Evolutionary conservation across 495 filamentous ascomycete species (phyloP).

Genomic region (Xylaria longipes): DNA sequence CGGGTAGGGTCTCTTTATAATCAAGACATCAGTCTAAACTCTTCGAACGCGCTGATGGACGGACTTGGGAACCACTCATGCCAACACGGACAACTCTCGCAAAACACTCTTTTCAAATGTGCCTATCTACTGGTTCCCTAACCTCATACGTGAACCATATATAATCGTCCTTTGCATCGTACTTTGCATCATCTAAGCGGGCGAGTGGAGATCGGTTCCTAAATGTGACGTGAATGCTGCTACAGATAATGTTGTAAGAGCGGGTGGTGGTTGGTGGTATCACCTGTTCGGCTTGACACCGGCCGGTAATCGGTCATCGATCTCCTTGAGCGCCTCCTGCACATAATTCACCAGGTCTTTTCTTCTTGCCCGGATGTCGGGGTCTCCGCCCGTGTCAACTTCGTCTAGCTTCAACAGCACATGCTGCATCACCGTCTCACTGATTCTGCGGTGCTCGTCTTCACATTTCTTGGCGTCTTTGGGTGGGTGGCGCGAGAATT

Average conservation of each 20-base stretch:
- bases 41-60: neutral
- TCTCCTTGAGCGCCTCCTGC: constrained; percentile 65
- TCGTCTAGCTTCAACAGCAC: constrained; percentile 85
- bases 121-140: neutral
- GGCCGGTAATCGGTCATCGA: constrained; percentile 58
- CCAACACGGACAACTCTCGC: neutral
- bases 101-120: neutral
- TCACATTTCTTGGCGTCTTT: constrained; percentile 71
- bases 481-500: constrained; percentile 71
- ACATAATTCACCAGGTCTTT: constrained; percentile 79
- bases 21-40: constrained; percentile 15
- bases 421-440: constrained; percentile 83
- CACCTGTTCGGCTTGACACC: constrained; percentile 24
- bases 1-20: neutral
- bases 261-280: constrained; percentile 15
- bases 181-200: neutral
- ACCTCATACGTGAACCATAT: neutral
- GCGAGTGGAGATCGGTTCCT: neutral
- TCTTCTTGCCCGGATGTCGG: constrained; percentile 66
- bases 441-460: constrained; percentile 79
- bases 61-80: neutral
- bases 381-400: constrained; percentile 75
- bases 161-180: constrained; percentile 12
- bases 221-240: neutral
- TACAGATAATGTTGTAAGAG: neutral